These are phyloP conservation scores for Pseudogymnoascus pannorum DNA, from an alignment of 2,329 filamentous ascomycete species.

Conservation along the genomic window DNA sequence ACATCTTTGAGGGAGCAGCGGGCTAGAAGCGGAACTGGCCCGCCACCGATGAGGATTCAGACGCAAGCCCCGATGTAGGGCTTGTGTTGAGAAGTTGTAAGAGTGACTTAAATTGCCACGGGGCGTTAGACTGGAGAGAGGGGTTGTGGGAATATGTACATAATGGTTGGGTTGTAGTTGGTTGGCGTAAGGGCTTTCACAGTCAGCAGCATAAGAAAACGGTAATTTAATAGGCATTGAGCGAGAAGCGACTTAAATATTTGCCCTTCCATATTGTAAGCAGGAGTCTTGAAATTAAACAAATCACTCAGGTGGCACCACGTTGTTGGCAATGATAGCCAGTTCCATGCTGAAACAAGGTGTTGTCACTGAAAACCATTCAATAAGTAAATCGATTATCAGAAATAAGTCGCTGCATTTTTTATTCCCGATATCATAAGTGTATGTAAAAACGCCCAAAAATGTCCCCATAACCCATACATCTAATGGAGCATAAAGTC, in stretches of 20 bases:
- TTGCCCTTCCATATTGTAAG: background rate
- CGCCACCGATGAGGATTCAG: constrained; percentile 18
- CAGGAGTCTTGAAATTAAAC: background rate
- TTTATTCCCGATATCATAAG: constrained; percentile 7
- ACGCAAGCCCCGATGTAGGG: background rate
- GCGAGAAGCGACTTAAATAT: background rate
- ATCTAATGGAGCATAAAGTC: constrained; percentile 56
- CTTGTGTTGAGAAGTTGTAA: background rate
- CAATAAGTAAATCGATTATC: background rate
- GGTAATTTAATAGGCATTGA: background rate
- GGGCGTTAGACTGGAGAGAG: constrained; percentile 2
- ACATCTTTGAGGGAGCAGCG: constrained; percentile 36
- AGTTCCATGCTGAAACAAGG: background rate
- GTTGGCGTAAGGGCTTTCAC: background rate
- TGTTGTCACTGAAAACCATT: background rate
- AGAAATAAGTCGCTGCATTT: constrained; percentile 8
- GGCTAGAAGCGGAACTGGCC: constrained; percentile 36
- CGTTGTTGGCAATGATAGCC: background rate
- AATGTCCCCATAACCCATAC: background rate
- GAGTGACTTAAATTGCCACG: background rate
- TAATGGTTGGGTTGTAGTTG: background rate
- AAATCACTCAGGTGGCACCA: background rate
- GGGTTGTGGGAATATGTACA: background rate
- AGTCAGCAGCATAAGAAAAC: constrained; percentile 6
- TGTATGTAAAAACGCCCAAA: background rate